phyloP scores from a whole-genome alignment of 2,329 filamentous ascomycete species.

The Scytalidium sp. region DNA sequence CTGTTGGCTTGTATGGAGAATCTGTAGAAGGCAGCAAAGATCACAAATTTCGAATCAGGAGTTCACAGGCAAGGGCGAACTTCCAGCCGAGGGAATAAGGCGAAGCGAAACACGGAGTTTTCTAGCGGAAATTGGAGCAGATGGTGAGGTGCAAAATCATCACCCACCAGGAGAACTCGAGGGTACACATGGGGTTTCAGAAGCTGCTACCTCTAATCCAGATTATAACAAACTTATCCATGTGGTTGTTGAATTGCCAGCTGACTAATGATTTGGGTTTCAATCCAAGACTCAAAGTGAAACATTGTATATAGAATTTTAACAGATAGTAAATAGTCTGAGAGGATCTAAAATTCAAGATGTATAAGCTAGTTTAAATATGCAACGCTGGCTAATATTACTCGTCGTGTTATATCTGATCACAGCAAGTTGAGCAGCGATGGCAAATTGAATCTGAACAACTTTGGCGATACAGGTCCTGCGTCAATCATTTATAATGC shows the following conservation, averaged over 20 bases:
- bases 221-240: background rate
- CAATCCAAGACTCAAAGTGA: no score
- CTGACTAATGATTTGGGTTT: background rate
- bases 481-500: no score
- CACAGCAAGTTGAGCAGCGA: no score
- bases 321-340: background rate
- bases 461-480: no score
- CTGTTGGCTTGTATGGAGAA: background rate
- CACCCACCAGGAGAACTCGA: background rate
- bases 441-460: no score
- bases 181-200: background rate
- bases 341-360: background rate
- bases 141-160: background rate
- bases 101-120: no score
- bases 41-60: background rate
- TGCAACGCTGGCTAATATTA: no score
- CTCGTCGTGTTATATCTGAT: no score
- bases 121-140: no score
- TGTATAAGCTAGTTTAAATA: no score
- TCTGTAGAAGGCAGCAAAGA: background rate
- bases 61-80: background rate
- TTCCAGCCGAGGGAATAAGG: background rate
- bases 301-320: no score
- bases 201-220: background rate
- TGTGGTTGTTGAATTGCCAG: background rate